Conservation (phyloP, 371 early-diverging fungal species). For the Haplosporangium sp. region DNA sequence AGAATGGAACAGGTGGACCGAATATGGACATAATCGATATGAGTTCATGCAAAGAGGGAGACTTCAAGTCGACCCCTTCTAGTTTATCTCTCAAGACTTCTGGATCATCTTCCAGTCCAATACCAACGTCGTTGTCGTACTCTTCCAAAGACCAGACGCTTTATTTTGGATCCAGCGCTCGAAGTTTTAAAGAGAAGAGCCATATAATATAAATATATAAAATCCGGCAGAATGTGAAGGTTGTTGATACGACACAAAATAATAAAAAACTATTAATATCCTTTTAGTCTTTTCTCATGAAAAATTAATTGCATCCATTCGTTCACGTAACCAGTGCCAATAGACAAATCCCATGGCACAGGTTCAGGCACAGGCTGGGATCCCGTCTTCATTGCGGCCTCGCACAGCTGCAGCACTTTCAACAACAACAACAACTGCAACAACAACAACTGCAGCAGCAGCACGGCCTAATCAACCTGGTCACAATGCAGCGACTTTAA, state of each 20-base stretch:
- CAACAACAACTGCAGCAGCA: neutral
- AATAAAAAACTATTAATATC: neutral
- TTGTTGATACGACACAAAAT: no score
- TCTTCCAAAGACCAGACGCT: slow-evolving; percentile 9
- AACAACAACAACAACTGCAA: neutral
- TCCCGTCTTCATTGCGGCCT: slow-evolving; percentile 15
- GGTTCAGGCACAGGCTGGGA: slow-evolving; percentile 10
- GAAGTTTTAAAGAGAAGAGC: slow-evolving; percentile 8
- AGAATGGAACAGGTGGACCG: neutral
- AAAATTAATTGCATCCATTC: neutral
- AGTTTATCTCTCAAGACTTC: slow-evolving; percentile 12
- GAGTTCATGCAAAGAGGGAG: neutral
- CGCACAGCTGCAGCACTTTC: slow-evolving; percentile 6
- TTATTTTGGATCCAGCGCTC: slow-evolving; percentile 12
- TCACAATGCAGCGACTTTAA: neutral
- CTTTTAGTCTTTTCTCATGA: neutral
- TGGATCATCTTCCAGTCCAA: neutral
- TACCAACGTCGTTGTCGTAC: slow-evolving; percentile 7
- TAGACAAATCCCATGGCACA: slow-evolving; percentile 16
- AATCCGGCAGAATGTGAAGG: no score
- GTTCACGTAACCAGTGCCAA: neutral
- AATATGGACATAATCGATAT: neutral
- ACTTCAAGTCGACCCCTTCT: slow-evolving; percentile 19
- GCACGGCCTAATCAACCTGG: slow-evolving; percentile 1
- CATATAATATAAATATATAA: neutral